These are phyloP conservation scores for Irpex sp. DNA, from an alignment of 1,284 basidiomycete species.

Conservation along the genomic window DNA sequence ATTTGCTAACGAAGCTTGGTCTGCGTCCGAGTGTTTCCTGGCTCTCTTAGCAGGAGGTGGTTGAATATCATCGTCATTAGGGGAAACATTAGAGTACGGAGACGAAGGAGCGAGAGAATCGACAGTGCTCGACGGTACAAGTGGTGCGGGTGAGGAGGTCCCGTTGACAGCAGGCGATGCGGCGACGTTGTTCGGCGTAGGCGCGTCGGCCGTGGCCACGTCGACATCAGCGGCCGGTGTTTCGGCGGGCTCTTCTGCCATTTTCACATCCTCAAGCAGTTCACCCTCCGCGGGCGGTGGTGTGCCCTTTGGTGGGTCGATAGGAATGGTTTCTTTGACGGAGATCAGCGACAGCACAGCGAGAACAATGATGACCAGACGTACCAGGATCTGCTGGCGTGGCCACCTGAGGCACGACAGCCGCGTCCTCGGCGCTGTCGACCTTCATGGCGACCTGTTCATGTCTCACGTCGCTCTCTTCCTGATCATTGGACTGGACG, in stretches of 20 bases:
- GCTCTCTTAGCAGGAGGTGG: conserved; percentile 71
- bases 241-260: conserved; percentile 33
- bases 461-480: conserved; percentile 62
- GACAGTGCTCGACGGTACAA: conserved; percentile 32
- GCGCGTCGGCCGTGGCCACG: conserved; percentile 25
- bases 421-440: conserved; percentile 36
- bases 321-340: conserved; percentile 39
- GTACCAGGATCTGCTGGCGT: conserved; percentile 50
- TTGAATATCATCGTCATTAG: conserved; percentile 41
- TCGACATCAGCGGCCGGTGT: conserved; percentile 34
- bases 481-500: conserved; percentile 48
- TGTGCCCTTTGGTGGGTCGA: conserved; percentile 41
- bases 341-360: conserved; percentile 15
- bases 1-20: conserved; percentile 53
- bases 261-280: conserved; percentile 49
- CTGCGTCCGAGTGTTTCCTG: conserved; percentile 49
- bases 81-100: conserved; percentile 38
- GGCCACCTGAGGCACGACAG: conserved; percentile 40
- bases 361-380: conserved; percentile 6
- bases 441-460: conserved; percentile 49
- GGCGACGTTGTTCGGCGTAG: conserved; percentile 27
- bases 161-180: conserved; percentile 33
- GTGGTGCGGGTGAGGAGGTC: conserved; percentile 21
- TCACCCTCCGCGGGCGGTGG: conserved; percentile 45
- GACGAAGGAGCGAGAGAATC: conserved; percentile 39